These are phyloP conservation scores for Puccinia hordei DNA, from an alignment of 1,284 basidiomycete species.

Conservation along the genomic window DNA sequence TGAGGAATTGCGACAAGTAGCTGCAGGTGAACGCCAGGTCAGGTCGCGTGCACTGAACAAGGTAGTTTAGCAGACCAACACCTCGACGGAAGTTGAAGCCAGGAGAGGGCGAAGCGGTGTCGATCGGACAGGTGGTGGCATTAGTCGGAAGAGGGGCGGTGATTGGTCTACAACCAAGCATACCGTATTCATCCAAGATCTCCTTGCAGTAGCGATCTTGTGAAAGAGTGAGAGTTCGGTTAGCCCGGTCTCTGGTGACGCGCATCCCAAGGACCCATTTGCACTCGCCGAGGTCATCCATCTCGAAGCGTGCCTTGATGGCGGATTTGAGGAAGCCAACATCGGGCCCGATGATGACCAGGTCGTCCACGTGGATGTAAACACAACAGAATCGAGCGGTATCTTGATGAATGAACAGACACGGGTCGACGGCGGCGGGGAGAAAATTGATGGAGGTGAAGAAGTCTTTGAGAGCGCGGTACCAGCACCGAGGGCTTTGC, in stretches of 20 bases:
- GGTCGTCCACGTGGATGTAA: background rate
- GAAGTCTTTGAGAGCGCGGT: background rate
- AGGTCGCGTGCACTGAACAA: conserved; percentile 17
- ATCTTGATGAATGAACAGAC: conserved; percentile 16
- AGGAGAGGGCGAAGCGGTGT: background rate
- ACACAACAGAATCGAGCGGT: background rate
- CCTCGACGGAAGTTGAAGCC: background rate
- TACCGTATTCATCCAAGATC: conserved; percentile 4
- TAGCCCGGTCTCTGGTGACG: background rate
- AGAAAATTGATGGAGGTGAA: background rate
- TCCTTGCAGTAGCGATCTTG: conserved; percentile 7
- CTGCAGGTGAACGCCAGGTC: background rate
- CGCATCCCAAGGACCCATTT: background rate
- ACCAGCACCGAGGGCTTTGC: conserved; percentile 30
- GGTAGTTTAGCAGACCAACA: conserved; percentile 7
- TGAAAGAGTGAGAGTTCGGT: background rate
- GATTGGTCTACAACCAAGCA: conserved; percentile 1
- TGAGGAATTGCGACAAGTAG: conserved; percentile 16
- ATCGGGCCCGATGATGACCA: conserved; percentile 3
- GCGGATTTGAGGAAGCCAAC: background rate
- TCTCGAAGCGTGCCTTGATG: background rate
- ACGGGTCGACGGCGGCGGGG: background rate
- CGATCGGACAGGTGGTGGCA: background rate
- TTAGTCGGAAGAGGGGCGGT: background rate
- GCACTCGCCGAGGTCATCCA: background rate